These are phyloP conservation scores for Pyrus hybrid DNA, from an alignment of 331 rosid genomes.

Conservation along the genomic window DNA sequence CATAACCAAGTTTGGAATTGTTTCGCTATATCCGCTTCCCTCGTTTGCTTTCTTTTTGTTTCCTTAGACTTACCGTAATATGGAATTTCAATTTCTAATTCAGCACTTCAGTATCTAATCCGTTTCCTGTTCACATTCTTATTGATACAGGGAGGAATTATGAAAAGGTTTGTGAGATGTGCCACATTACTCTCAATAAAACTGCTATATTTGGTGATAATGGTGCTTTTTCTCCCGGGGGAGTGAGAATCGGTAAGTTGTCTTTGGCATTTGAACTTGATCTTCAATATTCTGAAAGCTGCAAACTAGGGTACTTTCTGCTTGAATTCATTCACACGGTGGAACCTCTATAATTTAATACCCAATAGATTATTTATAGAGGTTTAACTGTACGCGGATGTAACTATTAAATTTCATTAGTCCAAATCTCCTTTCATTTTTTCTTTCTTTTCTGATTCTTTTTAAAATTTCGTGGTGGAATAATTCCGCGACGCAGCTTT, in stretches of 20 bases:
- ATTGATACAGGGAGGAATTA: slow-evolving; percentile 53
- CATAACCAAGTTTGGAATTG: background rate
- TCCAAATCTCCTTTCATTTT: background rate
- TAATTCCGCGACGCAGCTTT: background rate
- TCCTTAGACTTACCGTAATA: too few relatives aligned
- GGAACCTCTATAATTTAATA: too few relatives aligned
- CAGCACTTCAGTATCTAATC: background rate
- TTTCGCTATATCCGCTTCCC: too few relatives aligned
- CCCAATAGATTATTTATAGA: too few relatives aligned
- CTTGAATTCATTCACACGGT: too few relatives aligned
- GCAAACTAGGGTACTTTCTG: too few relatives aligned
- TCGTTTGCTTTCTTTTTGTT: too few relatives aligned
- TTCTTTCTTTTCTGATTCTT: background rate
- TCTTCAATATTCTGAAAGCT: background rate
- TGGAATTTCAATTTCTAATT: too few relatives aligned
- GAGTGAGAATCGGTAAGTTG: slow-evolving; percentile 77
- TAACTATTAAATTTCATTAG: too few relatives aligned
- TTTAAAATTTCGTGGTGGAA: background rate
- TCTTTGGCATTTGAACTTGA: background rate
- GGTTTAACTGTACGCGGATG: too few relatives aligned
- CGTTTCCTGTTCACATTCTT: background rate
- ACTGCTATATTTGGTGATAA: slow-evolving; percentile 54
- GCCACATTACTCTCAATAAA: slow-evolving; percentile 69
- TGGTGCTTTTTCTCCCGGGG: slow-evolving; percentile 68
- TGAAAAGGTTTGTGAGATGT: slow-evolving; percentile 76